Base-by-base conservation (phyloP, 1,139 yeast genomes). In the Candida sp. region DNA sequence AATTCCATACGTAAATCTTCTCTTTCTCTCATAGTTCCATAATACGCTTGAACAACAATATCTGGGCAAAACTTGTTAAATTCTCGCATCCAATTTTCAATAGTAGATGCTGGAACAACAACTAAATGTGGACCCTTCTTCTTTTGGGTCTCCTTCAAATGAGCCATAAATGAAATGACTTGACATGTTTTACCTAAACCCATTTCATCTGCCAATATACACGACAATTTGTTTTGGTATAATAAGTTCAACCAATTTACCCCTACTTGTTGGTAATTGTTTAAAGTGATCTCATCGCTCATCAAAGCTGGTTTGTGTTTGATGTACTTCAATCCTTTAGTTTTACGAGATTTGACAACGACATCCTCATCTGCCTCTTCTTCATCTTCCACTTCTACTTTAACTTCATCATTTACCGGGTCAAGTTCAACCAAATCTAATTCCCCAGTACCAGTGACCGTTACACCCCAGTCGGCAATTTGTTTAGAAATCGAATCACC, bases 141-240 rank as follows among this genome's bases (percentile, higher is more conserved):
- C 57, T 91, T 77, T 56, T 96, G 79, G 5, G 95, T 88, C 52
- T 87, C 85, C 57, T 88, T 87, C 54, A 93, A 73, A 57, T 87
- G 84, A 1, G 98, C 90, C 60, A 93, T 68, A 58, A 93, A 91
- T n/a, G 97, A 79, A 64, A 93, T 90, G 25, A 93, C 96, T 66
- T 93, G 98, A 63, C 96, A 87, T 0, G 98, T 93, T 61, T 93
- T 93, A 45, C 99, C 99, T 42, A 93, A 71, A 9, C 98, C 98
- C 98, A 91, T 90, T 63, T 93, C 99, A 66, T 93, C 99, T 0
- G 99, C 99, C 40, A 93, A 71, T 46, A 93, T 93, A 66, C 99
- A 91, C 6, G 97, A 89, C 45, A 93, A 72, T 22, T 81, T 77
- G 56, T 87, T 81, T 46, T 79, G 81, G 62, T 91, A 93, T 34